phyloP scores from a whole-genome alignment of 352 stramenopile species.

The Phytophthora uliginosa region DNA sequence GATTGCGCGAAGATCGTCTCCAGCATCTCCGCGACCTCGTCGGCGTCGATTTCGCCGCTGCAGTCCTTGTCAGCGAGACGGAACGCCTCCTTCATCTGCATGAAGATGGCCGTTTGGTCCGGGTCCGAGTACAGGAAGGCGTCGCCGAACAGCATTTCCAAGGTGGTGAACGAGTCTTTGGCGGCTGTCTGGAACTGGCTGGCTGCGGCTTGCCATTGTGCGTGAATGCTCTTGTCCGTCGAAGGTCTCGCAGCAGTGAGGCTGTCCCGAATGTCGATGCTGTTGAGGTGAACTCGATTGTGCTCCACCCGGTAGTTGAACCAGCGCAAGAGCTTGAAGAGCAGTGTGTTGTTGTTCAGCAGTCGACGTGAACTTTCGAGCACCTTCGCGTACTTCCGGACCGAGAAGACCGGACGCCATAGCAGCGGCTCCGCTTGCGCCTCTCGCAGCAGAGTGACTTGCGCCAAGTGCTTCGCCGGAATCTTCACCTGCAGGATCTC shows the following conservation, averaged over 20 bases:
- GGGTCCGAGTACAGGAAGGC: conserved; percentile 79
- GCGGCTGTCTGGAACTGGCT: conserved; percentile 58
- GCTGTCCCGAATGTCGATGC: conserved; percentile 61
- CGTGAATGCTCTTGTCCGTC: conserved; percentile 29
- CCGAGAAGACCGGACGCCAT: conserved; percentile 74
- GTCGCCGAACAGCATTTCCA: conserved; percentile 78
- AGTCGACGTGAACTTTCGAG: conserved; percentile 70
- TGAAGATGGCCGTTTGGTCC: conserved; percentile 83
- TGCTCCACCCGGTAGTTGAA: conserved; percentile 66
- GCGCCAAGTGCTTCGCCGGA: conserved; percentile 52
- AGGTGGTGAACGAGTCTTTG: conserved; percentile 71
- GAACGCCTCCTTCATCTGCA: conserved; percentile 90
- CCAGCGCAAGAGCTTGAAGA: conserved; percentile 81
- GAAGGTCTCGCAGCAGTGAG: conserved; percentile 9
- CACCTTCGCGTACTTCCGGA: conserved; percentile 72
- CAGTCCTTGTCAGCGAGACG: conserved; percentile 78
- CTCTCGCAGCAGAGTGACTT: conserved; percentile 61
- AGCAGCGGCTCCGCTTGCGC: conserved; percentile 67
- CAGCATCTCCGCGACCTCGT: conserved; percentile 79
- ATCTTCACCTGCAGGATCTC: conserved; percentile 68
- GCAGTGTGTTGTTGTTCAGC: conserved; percentile 82
- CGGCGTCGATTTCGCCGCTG: conserved; percentile 82
- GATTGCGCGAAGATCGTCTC: conserved; percentile 81
- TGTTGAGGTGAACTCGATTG: conserved; percentile 50
- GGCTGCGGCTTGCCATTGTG: conserved; percentile 58